Evolutionary conservation across 176 grass and related monocot genomes (phyloP).

Genomic region (Oryza brachyantha): DNA sequence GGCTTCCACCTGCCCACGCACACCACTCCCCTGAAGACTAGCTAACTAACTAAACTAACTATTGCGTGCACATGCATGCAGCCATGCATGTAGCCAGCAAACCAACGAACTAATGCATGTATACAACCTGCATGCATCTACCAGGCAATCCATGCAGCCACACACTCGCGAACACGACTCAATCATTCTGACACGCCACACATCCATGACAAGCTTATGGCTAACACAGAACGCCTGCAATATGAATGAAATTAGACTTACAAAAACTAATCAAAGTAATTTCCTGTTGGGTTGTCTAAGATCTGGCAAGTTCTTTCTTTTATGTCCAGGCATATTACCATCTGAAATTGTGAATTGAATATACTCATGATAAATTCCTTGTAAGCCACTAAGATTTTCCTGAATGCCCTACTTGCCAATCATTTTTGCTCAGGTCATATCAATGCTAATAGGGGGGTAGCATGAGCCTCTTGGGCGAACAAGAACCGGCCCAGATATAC

Average conservation of each 20-base stretch:
- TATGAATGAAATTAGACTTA: not conserved
- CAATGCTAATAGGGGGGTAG: not conserved
- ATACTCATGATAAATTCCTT: not conserved
- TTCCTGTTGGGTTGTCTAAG: not conserved
- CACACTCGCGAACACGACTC: too few relatives aligned
- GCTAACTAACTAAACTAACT: too few relatives aligned
- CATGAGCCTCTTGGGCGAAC: not conserved
- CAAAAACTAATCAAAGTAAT: not conserved
- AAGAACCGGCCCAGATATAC: not conserved
- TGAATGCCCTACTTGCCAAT: not conserved
- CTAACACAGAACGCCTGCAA: not conserved
- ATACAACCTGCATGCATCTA: too few relatives aligned
- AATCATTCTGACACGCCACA: too few relatives aligned
- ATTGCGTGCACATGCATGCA: too few relatives aligned
- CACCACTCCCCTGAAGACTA: too few relatives aligned
- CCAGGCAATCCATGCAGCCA: too few relatives aligned
- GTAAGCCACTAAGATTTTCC: not conserved
- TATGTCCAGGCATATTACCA: not conserved
- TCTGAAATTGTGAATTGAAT: not conserved
- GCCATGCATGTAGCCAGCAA: too few relatives aligned
- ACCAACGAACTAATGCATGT: too few relatives aligned
- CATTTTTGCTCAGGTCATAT: not conserved
- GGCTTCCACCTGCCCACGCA: too few relatives aligned
- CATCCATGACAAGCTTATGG: too few relatives aligned
- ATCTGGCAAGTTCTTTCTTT: not conserved